Evolutionary conservation across 2,329 filamentous ascomycete species (phyloP), one percentile per base, ranked within the genome.

Genomic region (Knoxdaviesia capensis): DNA sequence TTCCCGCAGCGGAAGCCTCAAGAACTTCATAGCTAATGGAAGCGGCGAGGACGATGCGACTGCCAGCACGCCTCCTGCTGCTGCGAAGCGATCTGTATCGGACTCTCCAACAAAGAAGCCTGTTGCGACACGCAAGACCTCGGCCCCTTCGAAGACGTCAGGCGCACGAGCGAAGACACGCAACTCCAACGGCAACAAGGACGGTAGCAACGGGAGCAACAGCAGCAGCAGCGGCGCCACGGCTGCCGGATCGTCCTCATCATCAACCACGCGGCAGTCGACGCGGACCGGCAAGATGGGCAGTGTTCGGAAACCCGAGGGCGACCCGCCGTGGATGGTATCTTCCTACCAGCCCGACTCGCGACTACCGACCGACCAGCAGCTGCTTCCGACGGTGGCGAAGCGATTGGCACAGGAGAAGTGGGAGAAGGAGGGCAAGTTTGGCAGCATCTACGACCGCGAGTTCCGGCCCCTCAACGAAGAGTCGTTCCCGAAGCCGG

Each of bases 311-410:
- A 73, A 77, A 36, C 87, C 87, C 1, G 90, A 96, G 63, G 90
- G 90, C 20, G 88, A 96, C 42, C 86, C 90, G 7, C 90, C 90
- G 41, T 98, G 90, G 90, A 73, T 96, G 60, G 74, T 90, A 38
- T 83, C 81, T 28, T 85, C 93, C 60, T 98, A 94, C 59, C 93
- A 92, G 54, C 90, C 90, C 1, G 90, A 98, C 55, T 90, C 90
- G 31, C 79, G 86, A 46, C 66, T 98, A 33, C 90, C 90, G 5
- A 90, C 86, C 0, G 90, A 98, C 47, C 83, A 98, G 58, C 90
- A 98, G 55, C 77, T 98, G 42, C 74, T 98, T 7, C 90, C 90
- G 1, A 96, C 90, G 0, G 86, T 96, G 47, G 90, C 90, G 8
- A 85, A 80, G 52, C 73, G 84, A 43, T 69, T 96, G 58, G 83